Conservation (phyloP, 768 basidiomycete species). For the Boletus subcaerulescens region DNA sequence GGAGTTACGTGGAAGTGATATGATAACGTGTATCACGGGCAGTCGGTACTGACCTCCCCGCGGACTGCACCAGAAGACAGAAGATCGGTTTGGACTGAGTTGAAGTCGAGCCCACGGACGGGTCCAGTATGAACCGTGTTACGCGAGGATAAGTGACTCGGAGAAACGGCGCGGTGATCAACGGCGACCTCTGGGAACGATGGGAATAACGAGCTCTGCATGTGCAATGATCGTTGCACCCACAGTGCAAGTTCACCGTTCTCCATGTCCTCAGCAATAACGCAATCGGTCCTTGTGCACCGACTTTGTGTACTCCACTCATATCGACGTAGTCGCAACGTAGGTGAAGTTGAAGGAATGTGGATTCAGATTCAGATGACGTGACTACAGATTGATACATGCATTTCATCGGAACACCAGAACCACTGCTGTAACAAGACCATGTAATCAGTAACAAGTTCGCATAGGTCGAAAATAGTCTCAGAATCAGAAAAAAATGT, state of each 20-base stretch:
- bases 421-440: not conserved
- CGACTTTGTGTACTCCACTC: no score
- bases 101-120: constrained; percentile 93
- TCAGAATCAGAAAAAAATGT: constrained; percentile 43
- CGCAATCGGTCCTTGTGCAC: constrained; percentile 57
- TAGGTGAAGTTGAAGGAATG: no score
- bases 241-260: constrained; percentile 90
- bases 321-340: no score
- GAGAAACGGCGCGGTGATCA: constrained; percentile 22
- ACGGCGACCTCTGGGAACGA: constrained; percentile 2
- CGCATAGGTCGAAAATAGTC: constrained; percentile 13
- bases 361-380: no score
- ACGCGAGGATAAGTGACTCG: constrained; percentile 72
- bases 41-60: constrained; percentile 66
- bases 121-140: constrained; percentile 92
- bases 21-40: constrained; percentile 14
- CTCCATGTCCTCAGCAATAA: constrained; percentile 95
- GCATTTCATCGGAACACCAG: no score
- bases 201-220: constrained; percentile 53
- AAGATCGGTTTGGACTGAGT: no score
- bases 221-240: constrained; percentile 83
- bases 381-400: no score
- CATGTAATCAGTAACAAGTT: constrained; percentile 3
- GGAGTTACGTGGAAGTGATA: constrained; percentile 10
- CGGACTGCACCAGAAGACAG: no score